These are phyloP conservation scores for Ricinus communis DNA, from an alignment of 345 rosid genomes.

Conservation along the genomic window DNA sequence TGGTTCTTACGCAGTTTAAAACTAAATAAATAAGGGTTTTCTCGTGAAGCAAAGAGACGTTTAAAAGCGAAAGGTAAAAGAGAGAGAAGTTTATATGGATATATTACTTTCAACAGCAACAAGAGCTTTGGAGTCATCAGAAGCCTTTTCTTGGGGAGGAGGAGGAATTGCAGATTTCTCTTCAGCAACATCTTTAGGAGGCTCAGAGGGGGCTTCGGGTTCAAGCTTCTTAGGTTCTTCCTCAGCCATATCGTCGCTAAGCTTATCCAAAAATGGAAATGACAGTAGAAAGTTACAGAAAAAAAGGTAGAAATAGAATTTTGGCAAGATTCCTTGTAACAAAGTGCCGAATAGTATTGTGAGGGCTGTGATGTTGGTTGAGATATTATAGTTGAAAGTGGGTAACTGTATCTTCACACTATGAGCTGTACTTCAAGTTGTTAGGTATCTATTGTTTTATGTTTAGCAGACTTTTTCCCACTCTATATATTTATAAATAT, in stretches of 20 bases:
- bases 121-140: slow-evolving; percentile 36
- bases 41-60: background rate
- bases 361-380: slow-evolving; percentile 15
- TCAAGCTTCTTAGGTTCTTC: slow-evolving; percentile 49
- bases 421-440: slow-evolving; percentile 32
- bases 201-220: slow-evolving; percentile 29
- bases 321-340: background rate
- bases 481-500: too few relatives aligned
- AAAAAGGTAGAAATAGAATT: background rate
- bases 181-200: slow-evolving; percentile 38
- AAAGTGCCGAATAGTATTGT: background rate
- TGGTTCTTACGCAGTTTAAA: too few relatives aligned
- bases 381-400: slow-evolving; percentile 30
- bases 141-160: slow-evolving; percentile 32
- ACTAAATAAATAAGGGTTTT: too few relatives aligned
- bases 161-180: slow-evolving; percentile 44
- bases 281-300: background rate
- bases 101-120: slow-evolving; percentile 37
- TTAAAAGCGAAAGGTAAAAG: background rate
- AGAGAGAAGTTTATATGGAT: background rate
- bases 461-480: too few relatives aligned
- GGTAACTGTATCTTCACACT: slow-evolving; percentile 10
- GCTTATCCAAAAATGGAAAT: background rate
- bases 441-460: background rate
- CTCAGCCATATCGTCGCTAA: slow-evolving; percentile 40